Evolutionary conservation across 257 asterid genomes (phyloP), one percentile per base, ranked within the genome.

Genomic region (Apocynum venetum): DNA sequence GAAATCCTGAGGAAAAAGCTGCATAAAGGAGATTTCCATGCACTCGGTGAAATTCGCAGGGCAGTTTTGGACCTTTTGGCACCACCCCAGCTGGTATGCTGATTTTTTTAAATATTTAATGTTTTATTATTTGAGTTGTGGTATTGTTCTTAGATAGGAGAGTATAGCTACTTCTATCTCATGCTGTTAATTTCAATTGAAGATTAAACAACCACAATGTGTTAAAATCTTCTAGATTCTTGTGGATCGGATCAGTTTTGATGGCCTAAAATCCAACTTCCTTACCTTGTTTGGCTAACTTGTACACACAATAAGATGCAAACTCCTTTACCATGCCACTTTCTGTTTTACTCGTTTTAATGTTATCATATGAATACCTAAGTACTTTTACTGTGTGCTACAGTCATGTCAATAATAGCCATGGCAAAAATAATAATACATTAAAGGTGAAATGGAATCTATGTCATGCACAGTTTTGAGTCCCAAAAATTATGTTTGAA

Each of bases 51-150:
- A 77, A 96, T 96, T 77, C 93, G 99, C 68, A 81, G 78, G 80
- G 87, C 89, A 4, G 94, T 93, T 68, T 85, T 93, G 79, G 92
- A 89, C 77, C 99, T 96, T 85, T 82, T 83, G 46, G 98, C 99
- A 74, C 98, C 98, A 38, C 82, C 94, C 10, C 84, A 83, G 77
- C 86, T 96, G 98, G 99, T 96, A 90, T 73, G 82, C 82, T 69
- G 76, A 84, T 73, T 64, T 57, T 64, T 64, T 36, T 20, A 55
- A 73, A 49, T 66, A 69, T 60, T 69, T 77, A 38, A 49, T 82
- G 72, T 76, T 73, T 36, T 47, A 64, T 31, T 48, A 7, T 6
- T 43, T 31, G 41, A 76, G 63, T 65, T 77, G 80, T 15, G 40
- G 49, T 60, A 48, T 56, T 25, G 3, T 31, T 75, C 72, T 19